Base-by-base conservation (phyloP, 148 eudicot species). In the Rhododendron molle region DNA sequence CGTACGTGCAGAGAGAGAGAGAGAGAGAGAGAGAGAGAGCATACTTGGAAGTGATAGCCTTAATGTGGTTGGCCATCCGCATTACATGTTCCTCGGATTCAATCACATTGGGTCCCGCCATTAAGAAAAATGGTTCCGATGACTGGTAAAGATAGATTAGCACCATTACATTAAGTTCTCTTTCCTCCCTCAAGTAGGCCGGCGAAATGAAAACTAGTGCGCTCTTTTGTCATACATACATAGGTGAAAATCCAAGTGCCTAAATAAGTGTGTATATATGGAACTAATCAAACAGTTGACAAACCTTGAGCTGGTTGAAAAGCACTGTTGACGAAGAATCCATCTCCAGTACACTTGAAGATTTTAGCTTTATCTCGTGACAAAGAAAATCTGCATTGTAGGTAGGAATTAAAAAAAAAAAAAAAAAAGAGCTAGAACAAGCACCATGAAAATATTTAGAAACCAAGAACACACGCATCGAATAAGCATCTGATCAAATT, bases 21-120 rank as follows among this genome's bases (percentile, higher is more conserved):
- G 36, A 3, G 43, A 62, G 71, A n/a, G n/a, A n/a, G 30, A 65
- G 71, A 65, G 72, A 32, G 32, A 82, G 43, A 28, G 50, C 85
- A 18, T 92, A 93, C 96, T 92, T 97, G 26, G 93, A 83, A 83
- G 99, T 65, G 86, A 97, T 93, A 81, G 91, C 90, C 81, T 97
- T 97, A 52, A 97, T 92, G 84, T 94, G 93, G 83, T 90, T 87
- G 34, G 98, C 99, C 99, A 97, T 93, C 85, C 90, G 89, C 85
- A 95, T 86, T 81, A 95, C 83, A 84, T 97, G 99, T 20, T 97
- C 98, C 91, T 97, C 98, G 4, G 99, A 97, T 90, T 97, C 99
- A 13, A 97, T 97, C 87, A 97, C 99, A 90, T 97, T 97, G 40
- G 99, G 99, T 36, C 98, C 99, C 21, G 98, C 98, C 81, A 95